phyloP scores from a whole-genome alignment of 305 asterid genomes.

The Solanum aculeatissimum region DNA sequence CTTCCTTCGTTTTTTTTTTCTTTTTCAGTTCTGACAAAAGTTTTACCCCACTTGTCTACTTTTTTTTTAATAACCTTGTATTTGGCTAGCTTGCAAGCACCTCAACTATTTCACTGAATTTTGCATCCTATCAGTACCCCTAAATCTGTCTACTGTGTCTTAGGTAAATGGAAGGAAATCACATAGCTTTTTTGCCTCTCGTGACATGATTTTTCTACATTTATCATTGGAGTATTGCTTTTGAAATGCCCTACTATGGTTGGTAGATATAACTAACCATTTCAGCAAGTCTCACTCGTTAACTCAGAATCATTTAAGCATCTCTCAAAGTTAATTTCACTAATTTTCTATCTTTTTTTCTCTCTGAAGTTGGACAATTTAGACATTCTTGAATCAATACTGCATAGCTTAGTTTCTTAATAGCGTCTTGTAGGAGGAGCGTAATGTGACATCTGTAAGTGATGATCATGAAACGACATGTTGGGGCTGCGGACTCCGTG shows the following conservation, averaged over 20 bases:
- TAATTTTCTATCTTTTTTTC: not conserved
- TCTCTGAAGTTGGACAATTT: not conserved
- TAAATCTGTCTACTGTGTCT: not conserved
- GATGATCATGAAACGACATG: conserved; percentile 68
- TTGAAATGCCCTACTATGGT: not conserved
- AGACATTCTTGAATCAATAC: not conserved
- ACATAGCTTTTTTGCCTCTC: not conserved
- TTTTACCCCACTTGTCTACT: not conserved
- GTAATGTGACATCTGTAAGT: conserved; percentile 20
- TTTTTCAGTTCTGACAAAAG: not conserved
- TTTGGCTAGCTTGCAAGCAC: not conserved
- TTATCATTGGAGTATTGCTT: not conserved
- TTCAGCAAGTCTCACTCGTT: not conserved
- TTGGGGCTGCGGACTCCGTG: conserved; percentile 93
- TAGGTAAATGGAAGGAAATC: not conserved
- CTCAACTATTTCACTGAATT: not conserved
- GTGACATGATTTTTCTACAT: not conserved
- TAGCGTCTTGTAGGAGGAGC: conserved; percentile 39
- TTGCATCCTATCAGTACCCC: not conserved
- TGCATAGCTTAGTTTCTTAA: not conserved
- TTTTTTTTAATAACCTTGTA: not conserved
- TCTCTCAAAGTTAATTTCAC: not conserved
- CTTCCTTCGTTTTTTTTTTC: not conserved
- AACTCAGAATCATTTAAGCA: not conserved
- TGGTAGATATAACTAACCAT: not conserved